Evolutionary conservation across 306 rosid genomes (phyloP), one percentile per base, ranked within the genome.

Genomic region (Potentilla sterilis): DNA sequence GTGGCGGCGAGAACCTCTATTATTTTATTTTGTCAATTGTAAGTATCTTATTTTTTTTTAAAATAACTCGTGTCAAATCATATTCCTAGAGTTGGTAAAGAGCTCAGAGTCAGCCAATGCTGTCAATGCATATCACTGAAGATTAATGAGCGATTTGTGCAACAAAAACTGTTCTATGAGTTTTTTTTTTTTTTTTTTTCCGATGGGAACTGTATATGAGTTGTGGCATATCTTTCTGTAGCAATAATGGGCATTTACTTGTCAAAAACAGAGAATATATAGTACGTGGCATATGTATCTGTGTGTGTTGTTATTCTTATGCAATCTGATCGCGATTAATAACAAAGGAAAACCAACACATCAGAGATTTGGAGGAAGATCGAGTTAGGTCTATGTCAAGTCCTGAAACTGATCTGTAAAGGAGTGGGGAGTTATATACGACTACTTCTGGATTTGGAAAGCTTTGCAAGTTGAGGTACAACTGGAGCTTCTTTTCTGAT

Each of bases 401-500:
- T 73, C 85, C 86, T 86, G 68, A 83, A 66, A 90, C 79, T 79
- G 44, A 63, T 65, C 69, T 38, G 28, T 38, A 49, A 67, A 40
- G 72, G 76, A 78, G 77, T 85, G 69, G 28, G 28, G 71, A 77
- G 84, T 38, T 7, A 48, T 48, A 47, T 47, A 38, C 77, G 81
- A 81, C 86, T 79, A 1, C 3, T 77, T 14, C 35, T 74, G 28
- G 22, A 61, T 44, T 12, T 59, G 72, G 80, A 82, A 81, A 75
- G 58, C 81, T 44, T 57, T 19, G 83, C 90, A 88, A 86, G 78
- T 85, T 85, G 87, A 61, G 19, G 9, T 61, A 75, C 91, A 83
- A 87, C 66, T 86, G 83, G 90, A 82, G 74, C 41, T 54, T 5
- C 75, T 59, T 81, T 81, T 78, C 51, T 80, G 74, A 57, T 69